Evolutionary conservation across 1,139 yeast species (phyloP), one percentile per base, ranked within the genome.

Genomic region (Magnusiomyces fungicola): DNA sequence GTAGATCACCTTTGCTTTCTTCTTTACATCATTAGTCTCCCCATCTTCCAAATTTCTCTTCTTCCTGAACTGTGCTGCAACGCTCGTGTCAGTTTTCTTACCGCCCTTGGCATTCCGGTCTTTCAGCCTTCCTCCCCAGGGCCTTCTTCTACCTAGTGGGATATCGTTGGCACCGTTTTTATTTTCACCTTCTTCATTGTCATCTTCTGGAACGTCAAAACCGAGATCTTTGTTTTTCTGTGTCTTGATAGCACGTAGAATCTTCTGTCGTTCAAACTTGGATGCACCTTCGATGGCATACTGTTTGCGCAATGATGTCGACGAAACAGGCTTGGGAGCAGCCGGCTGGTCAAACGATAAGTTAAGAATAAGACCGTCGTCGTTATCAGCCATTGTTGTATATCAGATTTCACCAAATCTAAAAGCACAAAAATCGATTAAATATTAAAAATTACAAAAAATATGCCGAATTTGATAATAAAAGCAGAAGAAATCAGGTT

Each of bases 301-400:
- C 30, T 48, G 47, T 6, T 46, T 48, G 7, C 48, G 47, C 3
- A 50, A 44, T 6, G 42, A 12, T 9, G 27, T 37, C 4, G 30
- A 18, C 5, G 50, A 33, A 4, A 34, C 21, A n/a, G 37, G 24
- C 4, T 30, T 41, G 4, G 50, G 43, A 14, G 47, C 48, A 12
- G 46, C 46, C 5, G 49, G 49, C 7, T 45, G 41, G 33, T 51
- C 53, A 48, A 51, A 51, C 21, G 50, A 47, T 34, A 51, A 33
- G 41, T 51, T 51, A 21, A 51, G 40, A 45, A 51, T 51, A 39
- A 51, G 43, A 6, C 53, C 53, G 47, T 51, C 51, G 42, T 48
- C 47, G 40, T 38, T 43, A 3, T 22, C 41, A 22, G 47, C 48
- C 47, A 48, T 47, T 29, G 30, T 50, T 36, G 18, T 19, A 27